These are phyloP conservation scores for Wallacemonas sp. DNA, from an alignment of 208 protist species.

Conservation along the genomic window DNA sequence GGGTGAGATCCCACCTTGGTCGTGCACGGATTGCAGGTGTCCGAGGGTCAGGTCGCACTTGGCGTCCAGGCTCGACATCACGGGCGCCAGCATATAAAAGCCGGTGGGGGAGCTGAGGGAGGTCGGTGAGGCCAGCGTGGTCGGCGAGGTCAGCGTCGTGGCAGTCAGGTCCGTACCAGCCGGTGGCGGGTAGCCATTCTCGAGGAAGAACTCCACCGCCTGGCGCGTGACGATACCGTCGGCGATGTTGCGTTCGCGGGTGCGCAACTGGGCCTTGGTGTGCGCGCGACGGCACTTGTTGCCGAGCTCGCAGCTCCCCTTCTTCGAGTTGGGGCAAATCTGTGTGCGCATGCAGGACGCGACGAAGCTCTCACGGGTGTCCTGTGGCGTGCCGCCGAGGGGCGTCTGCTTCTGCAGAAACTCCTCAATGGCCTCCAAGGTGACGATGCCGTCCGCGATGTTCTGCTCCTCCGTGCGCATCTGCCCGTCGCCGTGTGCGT, in stretches of 20 bases:
- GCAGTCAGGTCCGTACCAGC: background rate
- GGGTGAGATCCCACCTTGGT: background rate
- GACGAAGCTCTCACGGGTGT: constrained; percentile 16
- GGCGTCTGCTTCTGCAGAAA: background rate
- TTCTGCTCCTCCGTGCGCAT: constrained; percentile 18
- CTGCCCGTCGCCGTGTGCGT: constrained; percentile 14
- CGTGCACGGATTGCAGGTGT: background rate
- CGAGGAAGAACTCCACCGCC: constrained; percentile 13
- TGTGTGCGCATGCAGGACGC: constrained; percentile 10
- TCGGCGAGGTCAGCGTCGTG: constrained; percentile 1
- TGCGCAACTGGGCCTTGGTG: constrained; percentile 12
- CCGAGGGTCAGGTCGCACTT: background rate
- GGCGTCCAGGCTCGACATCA: background rate
- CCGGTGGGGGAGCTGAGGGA: background rate
- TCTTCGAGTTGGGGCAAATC: constrained; percentile 13
- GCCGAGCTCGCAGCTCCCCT: constrained; percentile 14
- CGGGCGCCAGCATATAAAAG: background rate
- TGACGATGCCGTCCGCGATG: constrained; percentile 5
- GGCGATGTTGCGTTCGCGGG: constrained; percentile 11
- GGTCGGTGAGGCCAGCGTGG: background rate
- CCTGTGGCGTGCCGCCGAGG: background rate
- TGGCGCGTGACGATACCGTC: constrained; percentile 13
- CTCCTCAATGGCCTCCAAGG: constrained; percentile 6
- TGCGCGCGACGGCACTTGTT: constrained; percentile 13
- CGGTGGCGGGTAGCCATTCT: background rate